Evolutionary conservation across 2,329 filamentous ascomycete species (phyloP).

Genomic region (Claviceps sorghi): DNA sequence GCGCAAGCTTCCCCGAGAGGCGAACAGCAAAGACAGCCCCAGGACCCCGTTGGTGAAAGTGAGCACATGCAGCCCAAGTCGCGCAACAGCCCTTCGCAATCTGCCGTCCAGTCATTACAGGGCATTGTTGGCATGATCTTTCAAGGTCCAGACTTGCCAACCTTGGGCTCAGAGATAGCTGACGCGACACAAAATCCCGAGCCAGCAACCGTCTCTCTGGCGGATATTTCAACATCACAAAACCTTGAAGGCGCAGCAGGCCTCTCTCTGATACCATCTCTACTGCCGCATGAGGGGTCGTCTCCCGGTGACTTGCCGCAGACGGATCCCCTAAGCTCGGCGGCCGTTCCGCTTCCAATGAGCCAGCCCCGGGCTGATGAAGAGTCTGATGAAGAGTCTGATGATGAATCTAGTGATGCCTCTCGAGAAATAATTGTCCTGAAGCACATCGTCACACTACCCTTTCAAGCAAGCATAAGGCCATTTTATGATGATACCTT

Average conservation of each 20-base stretch:
- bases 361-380: slow-evolving; percentile 13
- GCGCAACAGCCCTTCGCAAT: slow-evolving; percentile 7
- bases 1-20: neutral
- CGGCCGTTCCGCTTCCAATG: slow-evolving; percentile 14
- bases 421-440: slow-evolving; percentile 3
- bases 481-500: slow-evolving; percentile 38
- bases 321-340: slow-evolving; percentile 10
- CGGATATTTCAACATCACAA: slow-evolving; percentile 20
- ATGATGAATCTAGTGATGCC: slow-evolving; percentile 9
- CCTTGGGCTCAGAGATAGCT: slow-evolving; percentile 10
- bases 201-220: slow-evolving; percentile 23
- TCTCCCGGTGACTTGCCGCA: slow-evolving; percentile 6
- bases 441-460: slow-evolving; percentile 41
- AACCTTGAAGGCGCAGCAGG: slow-evolving; percentile 10
- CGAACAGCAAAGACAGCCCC: neutral
- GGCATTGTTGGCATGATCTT: slow-evolving; percentile 11
- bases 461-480: slow-evolving; percentile 38
- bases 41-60: neutral
- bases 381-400: slow-evolving; percentile 12
- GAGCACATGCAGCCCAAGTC: neutral
- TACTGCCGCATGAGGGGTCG: slow-evolving; percentile 8
- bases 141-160: slow-evolving; percentile 7
- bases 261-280: slow-evolving; percentile 10
- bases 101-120: slow-evolving; percentile 10
- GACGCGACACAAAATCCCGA: slow-evolving; percentile 10